Percentiles rank a stretch among this genome's conserved stretches.
Evolutionary conservation across 257 asterid species (phyloP).

Genomic region (Voacanga thouarsii): DNA sequence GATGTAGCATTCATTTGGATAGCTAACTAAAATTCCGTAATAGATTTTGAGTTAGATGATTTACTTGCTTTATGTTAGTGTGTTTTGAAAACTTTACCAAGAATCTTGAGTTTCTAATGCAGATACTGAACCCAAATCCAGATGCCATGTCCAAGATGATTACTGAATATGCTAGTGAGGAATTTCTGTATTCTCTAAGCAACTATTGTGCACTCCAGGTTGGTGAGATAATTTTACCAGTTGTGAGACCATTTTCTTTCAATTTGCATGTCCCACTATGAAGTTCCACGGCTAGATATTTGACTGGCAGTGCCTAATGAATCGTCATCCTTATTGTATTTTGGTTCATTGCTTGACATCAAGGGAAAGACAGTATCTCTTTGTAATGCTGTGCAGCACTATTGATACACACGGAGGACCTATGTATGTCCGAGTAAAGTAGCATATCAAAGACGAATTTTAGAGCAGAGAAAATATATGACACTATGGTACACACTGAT

Average conservation of each 20-base stretch:
- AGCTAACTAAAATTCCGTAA: not conserved
- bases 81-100: not conserved
- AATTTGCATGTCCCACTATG: not conserved
- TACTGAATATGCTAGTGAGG: constrained; percentile 97
- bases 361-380: not conserved
- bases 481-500: not conserved
- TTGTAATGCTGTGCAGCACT: not conserved
- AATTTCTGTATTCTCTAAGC: constrained; percentile 77
- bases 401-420: not conserved
- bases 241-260: not conserved
- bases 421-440: not conserved
- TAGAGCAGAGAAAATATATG: not conserved
- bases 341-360: constrained; percentile 1
- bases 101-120: constrained; percentile 26
- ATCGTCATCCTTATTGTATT: not conserved
- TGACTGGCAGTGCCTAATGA: not conserved
- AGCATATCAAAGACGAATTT: not conserved
- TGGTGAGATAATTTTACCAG: constrained; percentile 13
- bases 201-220: constrained; percentile 99
- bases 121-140: constrained; percentile 98
- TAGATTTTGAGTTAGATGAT: not conserved
- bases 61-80: constrained; percentile 1
- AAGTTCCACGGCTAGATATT: not conserved
- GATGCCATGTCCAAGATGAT: constrained; percentile 98
- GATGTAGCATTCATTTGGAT: not conserved